These are phyloP conservation scores for Auricularia cornea DNA, from an alignment of 768 basidiomycete genomes.

Conservation along the genomic window DNA sequence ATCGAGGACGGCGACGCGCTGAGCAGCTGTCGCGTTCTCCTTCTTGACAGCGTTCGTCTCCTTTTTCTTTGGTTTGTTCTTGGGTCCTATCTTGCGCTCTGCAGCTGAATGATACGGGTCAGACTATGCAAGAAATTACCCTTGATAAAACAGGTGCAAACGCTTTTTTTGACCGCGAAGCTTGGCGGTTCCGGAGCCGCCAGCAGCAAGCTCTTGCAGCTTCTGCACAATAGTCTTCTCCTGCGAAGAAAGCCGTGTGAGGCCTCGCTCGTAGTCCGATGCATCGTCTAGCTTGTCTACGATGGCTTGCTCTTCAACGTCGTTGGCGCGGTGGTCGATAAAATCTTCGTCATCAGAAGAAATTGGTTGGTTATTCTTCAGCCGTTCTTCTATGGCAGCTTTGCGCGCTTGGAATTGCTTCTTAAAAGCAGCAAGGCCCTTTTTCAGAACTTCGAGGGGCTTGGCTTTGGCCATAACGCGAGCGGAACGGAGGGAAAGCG, in stretches of 20 bases:
- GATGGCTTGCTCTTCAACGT: background rate
- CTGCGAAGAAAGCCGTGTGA: background rate
- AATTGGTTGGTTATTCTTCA: conserved; percentile 4
- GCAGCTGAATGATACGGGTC: too few species aligned
- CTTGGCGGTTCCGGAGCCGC: too few species aligned
- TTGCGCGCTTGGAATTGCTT: conserved; percentile 19
- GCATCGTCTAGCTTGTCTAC: background rate
- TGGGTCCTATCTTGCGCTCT: too few species aligned
- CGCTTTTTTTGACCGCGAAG: too few species aligned
- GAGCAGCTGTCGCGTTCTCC: conserved; percentile 27
- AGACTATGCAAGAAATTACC: too few species aligned
- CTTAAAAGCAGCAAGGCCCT: background rate
- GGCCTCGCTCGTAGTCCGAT: background rate
- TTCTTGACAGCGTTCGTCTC: conserved; percentile 2
- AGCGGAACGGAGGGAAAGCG: background rate
- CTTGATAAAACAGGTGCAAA: too few species aligned
- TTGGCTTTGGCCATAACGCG: background rate
- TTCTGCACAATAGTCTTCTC: background rate
- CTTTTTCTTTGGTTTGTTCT: background rate
- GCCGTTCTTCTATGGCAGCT: conserved; percentile 8
- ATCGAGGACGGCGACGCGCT: conserved; percentile 29
- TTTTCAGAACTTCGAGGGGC: background rate
- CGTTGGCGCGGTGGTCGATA: background rate
- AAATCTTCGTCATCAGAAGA: background rate
- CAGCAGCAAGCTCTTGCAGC: background rate